Conservation (phyloP, 2,329 filamentous ascomycete genomes). For the Rachicladosporium sp. region DNA sequence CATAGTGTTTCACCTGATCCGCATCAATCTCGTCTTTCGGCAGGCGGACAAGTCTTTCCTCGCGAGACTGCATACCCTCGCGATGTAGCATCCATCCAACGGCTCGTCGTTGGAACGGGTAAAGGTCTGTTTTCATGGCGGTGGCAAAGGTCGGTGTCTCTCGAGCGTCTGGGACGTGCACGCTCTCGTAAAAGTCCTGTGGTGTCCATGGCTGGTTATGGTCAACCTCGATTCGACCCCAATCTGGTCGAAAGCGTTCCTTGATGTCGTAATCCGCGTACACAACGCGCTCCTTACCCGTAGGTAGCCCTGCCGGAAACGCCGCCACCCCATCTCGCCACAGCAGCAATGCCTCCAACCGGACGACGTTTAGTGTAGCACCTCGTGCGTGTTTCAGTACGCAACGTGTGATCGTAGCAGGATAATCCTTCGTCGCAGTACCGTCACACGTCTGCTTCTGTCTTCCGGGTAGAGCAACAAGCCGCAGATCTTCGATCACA, state of each 20-base stretch:
- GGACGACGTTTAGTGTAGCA: constrained; percentile 16
- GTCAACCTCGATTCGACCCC: constrained; percentile 9
- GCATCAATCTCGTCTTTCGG: not conserved
- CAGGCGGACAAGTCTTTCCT: constrained; percentile 2
- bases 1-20: constrained; percentile 31
- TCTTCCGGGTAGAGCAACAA: constrained; percentile 9
- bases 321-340: constrained; percentile 22
- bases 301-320: constrained; percentile 15
- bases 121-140: constrained; percentile 34
- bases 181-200: constrained; percentile 56
- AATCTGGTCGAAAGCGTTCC: constrained; percentile 10
- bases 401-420: constrained; percentile 10
- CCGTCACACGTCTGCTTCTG: constrained; percentile 4
- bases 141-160: constrained; percentile 7
- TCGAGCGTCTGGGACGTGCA: constrained; percentile 46
- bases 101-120: constrained; percentile 60
- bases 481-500: constrained; percentile 8
- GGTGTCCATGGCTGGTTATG: constrained; percentile 30
- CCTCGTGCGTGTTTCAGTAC: constrained; percentile 15
- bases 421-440: constrained; percentile 7
- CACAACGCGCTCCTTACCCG: constrained; percentile 9
- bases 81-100: constrained; percentile 57
- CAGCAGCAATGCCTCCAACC: constrained; percentile 14
- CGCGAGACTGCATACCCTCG: constrained; percentile 46
- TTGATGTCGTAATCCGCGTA: constrained; percentile 17